A percentile compares a stretch with the other conserved stretches of the same genome.
These are phyloP conservation scores for Ochetophila trinervis DNA, from an alignment of 306 rosid genomes.

Conservation along the genomic window DNA sequence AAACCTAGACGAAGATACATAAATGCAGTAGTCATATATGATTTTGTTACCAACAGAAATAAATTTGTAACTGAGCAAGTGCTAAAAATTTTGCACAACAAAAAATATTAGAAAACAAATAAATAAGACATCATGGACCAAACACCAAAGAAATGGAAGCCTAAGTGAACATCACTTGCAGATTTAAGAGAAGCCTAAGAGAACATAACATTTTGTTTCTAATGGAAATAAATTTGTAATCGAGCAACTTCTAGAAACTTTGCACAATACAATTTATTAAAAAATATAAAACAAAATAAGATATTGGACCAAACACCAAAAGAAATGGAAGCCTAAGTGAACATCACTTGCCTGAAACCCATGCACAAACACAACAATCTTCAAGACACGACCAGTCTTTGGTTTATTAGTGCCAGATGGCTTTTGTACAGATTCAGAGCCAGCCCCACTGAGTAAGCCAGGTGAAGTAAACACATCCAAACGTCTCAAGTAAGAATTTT, in stretches of 20 bases:
- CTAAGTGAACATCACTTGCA: no score
- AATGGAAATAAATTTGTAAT: no score
- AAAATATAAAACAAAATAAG: background rate
- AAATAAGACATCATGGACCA: background rate
- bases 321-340: background rate
- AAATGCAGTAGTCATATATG: no score
- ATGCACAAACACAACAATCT: constrained; percentile 90
- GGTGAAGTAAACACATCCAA: constrained; percentile 39
- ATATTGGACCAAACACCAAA: background rate
- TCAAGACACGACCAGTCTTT: constrained; percentile 53
- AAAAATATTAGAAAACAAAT: background rate
- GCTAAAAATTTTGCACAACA: background rate
- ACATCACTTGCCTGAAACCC: constrained; percentile 91
- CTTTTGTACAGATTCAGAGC: constrained; percentile 32
- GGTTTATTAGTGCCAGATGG: constrained; percentile 28
- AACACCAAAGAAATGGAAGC: background rate
- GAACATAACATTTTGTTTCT: background rate
- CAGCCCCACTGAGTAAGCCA: constrained; percentile 31
- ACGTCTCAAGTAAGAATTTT: constrained; percentile 54
- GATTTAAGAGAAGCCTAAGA: background rate
- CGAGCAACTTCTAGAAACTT: no score
- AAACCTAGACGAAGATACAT: no score
- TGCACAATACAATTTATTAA: background rate
- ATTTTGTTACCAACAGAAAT: no score
- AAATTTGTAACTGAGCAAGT: background rate